A percentile compares a stretch with the other conserved stretches of the same genome.
Conservation (phyloP, 805 yeast species). For the Maudiozyma serrabonitensis region DNA sequence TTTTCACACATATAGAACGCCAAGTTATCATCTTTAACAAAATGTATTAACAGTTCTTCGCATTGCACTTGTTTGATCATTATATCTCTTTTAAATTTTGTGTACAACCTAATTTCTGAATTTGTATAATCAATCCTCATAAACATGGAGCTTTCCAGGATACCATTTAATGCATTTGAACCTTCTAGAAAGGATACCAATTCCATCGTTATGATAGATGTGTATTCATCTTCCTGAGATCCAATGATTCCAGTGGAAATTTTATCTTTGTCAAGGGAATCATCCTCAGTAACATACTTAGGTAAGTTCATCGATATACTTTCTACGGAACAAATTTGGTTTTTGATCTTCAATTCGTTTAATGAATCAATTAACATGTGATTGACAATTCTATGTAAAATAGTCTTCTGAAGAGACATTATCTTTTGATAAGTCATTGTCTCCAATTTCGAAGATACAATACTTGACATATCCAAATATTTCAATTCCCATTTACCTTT, state of each 20-base stretch:
- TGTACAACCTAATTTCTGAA: conserved; percentile 23
- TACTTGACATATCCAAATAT: conserved; percentile 20
- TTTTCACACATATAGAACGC: conserved; percentile 23
- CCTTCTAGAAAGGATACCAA: conserved; percentile 26
- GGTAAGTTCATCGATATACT: conserved; percentile 13
- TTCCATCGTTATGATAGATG: conserved; percentile 22
- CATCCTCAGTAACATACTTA: conserved; percentile 11
- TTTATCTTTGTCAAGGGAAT: background rate
- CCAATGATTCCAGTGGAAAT: background rate
- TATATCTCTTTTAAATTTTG: conserved; percentile 25
- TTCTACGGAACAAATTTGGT: conserved; percentile 19
- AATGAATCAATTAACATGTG: conserved; percentile 30
- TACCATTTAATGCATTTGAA: conserved; percentile 20
- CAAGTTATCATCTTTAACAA: conserved; percentile 18
- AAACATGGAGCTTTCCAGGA: conserved; percentile 25
- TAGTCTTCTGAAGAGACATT: conserved; percentile 21
- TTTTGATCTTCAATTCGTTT: conserved; percentile 24
- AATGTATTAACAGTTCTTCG: conserved; percentile 23
- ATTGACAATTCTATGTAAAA: conserved; percentile 27
- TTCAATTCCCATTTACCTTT: conserved; percentile 27
- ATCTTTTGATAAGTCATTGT: conserved; percentile 28
- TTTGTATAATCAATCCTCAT: conserved; percentile 24
- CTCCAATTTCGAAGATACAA: conserved; percentile 22
- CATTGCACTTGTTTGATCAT: conserved; percentile 24
- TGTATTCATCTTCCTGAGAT: conserved; percentile 7